Base-by-base conservation (phyloP, 2,329 filamentous ascomycete genomes). In the Neofusicoccum kwambonambiense region DNA sequence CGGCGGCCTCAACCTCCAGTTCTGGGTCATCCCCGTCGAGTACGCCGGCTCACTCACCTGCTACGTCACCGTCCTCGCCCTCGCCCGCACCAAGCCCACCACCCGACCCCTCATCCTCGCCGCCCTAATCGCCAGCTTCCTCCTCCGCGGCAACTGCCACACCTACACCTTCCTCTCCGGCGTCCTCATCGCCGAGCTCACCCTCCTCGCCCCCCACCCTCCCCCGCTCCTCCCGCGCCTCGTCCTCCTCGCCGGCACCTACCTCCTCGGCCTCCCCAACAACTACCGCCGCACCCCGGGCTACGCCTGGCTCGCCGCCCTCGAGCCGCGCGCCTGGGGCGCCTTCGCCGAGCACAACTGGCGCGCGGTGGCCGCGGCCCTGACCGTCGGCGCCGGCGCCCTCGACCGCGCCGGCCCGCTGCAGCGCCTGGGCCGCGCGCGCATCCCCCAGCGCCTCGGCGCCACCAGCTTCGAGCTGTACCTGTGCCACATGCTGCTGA, bases 321-420 rank as follows among this genome's bases (percentile, higher is more conserved):
- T 81, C 7, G 83, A 85, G 45, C 83, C 19, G 19, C 19, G 19
- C 50, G 84, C 80, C 78, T 85, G 83, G 77, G 68, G 69, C 1
- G 81, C 8, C 17, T 19, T 80, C 66, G 77, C 78, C 64, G 84
- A 84, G 73, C 82, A 84, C 34, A 87, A 84, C 75, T 87, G 83
- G 81, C 84, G 87, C 69, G 80, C 80, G 52, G 71, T 80, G 37
- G 85, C 84, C 2, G 79, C 83, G 2, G 74, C 83, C 39, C 67
- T 67, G 13, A 6, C 45, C 19, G 47, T 67, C 27, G 62, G 31
- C 37, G 54, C 41, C 6, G 44, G 35, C 19, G 62, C 27, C 51
- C 13, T 27, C 42, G 44, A 41, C 11, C 27, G 27, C 27, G 8
- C 2, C 3, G 19, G 19, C 19, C 19, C 54, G 9, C 62, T 75